A percentile compares a stretch with the other conserved stretches of the same genome.
phyloP scores from a whole-genome alignment of 2,329 filamentous ascomycete genomes.

The Ustilaginoidea virens region DNA sequence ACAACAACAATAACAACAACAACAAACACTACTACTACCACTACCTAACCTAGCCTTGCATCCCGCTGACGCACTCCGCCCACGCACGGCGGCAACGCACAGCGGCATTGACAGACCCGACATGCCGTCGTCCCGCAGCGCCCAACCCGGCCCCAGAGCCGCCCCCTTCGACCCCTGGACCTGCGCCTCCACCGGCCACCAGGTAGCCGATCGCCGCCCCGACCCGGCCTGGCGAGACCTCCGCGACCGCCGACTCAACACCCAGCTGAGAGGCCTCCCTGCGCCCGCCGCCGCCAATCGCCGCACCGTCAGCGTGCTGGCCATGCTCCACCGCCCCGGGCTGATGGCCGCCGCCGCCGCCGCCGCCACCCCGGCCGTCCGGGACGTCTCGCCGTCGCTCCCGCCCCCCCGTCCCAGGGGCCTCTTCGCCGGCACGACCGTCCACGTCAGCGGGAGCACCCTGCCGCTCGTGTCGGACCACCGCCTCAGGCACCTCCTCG shows the following conservation, averaged over 20 bases:
- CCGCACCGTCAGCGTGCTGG: constrained; percentile 38
- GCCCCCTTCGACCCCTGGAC: constrained; percentile 54
- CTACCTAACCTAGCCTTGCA: too few species aligned
- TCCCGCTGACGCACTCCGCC: too few species aligned
- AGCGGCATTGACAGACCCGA: too few species aligned
- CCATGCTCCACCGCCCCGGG: constrained; percentile 35
- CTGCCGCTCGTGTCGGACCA: constrained; percentile 72
- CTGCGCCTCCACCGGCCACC: constrained; percentile 61
- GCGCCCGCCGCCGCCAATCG: too few species aligned
- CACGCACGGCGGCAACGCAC: too few species aligned
- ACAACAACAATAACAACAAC: too few species aligned
- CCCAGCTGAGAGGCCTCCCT: constrained; percentile 56
- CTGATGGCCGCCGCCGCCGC: too few species aligned
- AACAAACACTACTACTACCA: too few species aligned
- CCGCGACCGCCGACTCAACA: constrained; percentile 50
- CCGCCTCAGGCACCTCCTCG: constrained; percentile 64
- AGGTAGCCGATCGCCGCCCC: constrained; percentile 53
- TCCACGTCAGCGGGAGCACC: constrained; percentile 84
- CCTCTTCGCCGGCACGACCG: constrained; percentile 55
- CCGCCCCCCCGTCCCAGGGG: too few species aligned
- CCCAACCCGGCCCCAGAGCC: constrained; percentile 22
- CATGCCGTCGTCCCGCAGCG: too few species aligned
- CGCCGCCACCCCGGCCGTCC: too few species aligned
- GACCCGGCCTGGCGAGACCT: constrained; percentile 56
- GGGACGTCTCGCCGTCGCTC: too few species aligned